phyloP scores from a whole-genome alignment of 495 filamentous ascomycete species.

The Tricharina praecox region DNA sequence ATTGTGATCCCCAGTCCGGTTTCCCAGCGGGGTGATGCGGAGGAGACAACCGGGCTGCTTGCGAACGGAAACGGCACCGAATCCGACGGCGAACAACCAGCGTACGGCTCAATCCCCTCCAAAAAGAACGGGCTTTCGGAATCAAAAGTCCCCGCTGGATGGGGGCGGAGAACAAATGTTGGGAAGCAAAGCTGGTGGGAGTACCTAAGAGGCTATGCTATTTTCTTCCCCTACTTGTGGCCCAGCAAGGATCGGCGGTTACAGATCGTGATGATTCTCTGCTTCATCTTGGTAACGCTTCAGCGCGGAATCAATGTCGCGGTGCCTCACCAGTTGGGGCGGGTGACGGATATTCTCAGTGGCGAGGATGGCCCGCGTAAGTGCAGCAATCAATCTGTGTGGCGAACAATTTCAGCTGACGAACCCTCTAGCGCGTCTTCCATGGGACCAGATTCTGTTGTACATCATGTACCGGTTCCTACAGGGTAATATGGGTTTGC shows the following conservation, averaged over 20 bases:
- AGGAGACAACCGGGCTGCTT: constrained; percentile 41
- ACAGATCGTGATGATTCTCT: constrained; percentile 59
- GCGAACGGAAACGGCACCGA: constrained; percentile 23
- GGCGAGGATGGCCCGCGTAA: constrained; percentile 29
- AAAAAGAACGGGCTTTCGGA: constrained; percentile 27
- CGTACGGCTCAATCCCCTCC: constrained; percentile 16
- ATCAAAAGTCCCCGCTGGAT: constrained; percentile 32
- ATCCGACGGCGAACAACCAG: constrained; percentile 11
- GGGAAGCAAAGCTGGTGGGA: constrained; percentile 71
- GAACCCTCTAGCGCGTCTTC: constrained; percentile 30
- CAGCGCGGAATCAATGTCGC: constrained; percentile 68
- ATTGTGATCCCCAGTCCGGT: constrained; percentile 25
- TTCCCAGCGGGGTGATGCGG: constrained; percentile 25
- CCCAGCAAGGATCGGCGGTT: constrained; percentile 55
- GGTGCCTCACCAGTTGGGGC: constrained; percentile 59
- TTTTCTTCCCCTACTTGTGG: constrained; percentile 94
- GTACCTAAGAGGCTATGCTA: constrained; percentile 68
- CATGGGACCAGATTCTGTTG: constrained; percentile 55
- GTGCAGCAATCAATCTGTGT: constrained; percentile 6
- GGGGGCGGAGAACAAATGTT: constrained; percentile 49
- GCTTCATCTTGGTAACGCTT: constrained; percentile 56
- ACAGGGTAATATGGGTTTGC: constrained; percentile 71
- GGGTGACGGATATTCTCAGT: constrained; percentile 51
- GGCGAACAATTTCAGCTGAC: constrained; percentile 7
- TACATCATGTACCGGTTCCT: constrained; percentile 70